phyloP scores from a whole-genome alignment of 129 eudicot species.

The Arctium lappa region DNA sequence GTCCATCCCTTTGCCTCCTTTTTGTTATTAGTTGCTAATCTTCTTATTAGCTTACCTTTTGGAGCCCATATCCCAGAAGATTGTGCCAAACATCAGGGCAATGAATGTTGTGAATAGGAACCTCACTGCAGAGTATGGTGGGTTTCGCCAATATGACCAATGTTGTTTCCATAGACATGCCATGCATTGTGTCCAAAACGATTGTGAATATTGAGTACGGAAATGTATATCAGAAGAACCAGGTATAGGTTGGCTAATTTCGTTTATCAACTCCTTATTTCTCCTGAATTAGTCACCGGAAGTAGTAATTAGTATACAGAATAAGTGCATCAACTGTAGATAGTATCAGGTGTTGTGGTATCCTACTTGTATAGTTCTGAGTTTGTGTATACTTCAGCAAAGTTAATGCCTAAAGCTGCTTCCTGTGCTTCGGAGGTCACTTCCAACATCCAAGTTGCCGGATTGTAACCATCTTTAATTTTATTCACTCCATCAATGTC shows the following conservation, averaged over 20 bases:
- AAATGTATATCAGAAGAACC: constrained; percentile 64
- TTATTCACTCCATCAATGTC: constrained; percentile 49
- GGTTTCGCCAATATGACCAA: constrained; percentile 86
- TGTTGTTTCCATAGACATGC: constrained; percentile 93
- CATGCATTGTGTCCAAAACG: constrained; percentile 59
- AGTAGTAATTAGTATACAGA: not conserved
- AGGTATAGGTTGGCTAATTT: constrained; percentile 51
- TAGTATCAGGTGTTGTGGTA: not conserved
- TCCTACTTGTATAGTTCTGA: constrained; percentile 60
- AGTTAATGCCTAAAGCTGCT: constrained; percentile 54
- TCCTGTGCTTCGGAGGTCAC: constrained; percentile 68
- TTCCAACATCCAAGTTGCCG: constrained; percentile 87
- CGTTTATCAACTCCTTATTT: constrained; percentile 61
- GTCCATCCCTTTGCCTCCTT: not conserved
- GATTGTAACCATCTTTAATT: constrained; percentile 69
- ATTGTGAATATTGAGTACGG: constrained; percentile 60
- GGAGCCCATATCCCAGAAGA: constrained; percentile 81
- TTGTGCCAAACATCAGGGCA: constrained; percentile 70
- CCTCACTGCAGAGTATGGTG: constrained; percentile 82
- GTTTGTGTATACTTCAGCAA: constrained; percentile 50
- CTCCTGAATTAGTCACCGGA: constrained; percentile 41
- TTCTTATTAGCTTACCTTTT: constrained; percentile 37
- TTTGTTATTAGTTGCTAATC: not conserved
- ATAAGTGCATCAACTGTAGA: not conserved
- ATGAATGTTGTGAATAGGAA: constrained; percentile 65